A percentile compares a stretch with the other conserved stretches of the same genome.
Evolutionary conservation across 2,329 filamentous ascomycete species (phyloP).

Genomic region (Aspergillus hiratsukae): DNA sequence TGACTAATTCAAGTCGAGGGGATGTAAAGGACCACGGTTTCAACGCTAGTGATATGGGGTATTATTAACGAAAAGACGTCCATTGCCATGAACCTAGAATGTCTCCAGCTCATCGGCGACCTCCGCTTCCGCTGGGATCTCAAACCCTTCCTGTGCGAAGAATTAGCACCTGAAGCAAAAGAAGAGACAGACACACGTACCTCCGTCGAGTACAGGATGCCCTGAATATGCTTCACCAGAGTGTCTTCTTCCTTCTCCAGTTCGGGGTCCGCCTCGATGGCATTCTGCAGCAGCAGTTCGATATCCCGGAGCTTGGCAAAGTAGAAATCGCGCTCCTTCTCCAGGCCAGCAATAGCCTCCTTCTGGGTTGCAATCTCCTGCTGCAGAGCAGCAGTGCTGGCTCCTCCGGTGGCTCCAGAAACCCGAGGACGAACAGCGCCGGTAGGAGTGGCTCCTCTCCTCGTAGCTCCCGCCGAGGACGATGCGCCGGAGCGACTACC

Average conservation of each 20-base stretch:
- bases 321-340: conserved; percentile 97
- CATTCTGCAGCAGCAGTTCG: conserved; percentile 87
- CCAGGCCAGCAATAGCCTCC: conserved; percentile 89
- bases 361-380: conserved; percentile 85
- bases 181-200: conserved; percentile 31
- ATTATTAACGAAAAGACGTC: conserved; percentile 21
- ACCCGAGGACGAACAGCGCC: conserved; percentile 44
- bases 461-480: conserved; percentile 45
- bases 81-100: conserved; percentile 18
- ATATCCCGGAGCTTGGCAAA: conserved; percentile 98
- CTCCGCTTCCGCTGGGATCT: conserved; percentile 28
- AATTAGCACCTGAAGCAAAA: conserved; percentile 4
- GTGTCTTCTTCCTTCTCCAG: conserved; percentile 91
- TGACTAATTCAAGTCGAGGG: neutral
- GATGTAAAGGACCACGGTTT: conserved; percentile 6
- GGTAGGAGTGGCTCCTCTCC: conserved; percentile 59
- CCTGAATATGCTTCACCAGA: conserved; percentile 92
- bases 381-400: conserved; percentile 67
- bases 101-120: conserved; percentile 28
- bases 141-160: conserved; percentile 25
- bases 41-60: conserved; percentile 21
- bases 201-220: conserved; percentile 95
- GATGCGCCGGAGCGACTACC: conserved; percentile 47
- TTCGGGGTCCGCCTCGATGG: conserved; percentile 86
- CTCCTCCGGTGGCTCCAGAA: conserved; percentile 44